A percentile compares a stretch with the other conserved stretches of the same genome.
Conservation (phyloP, 2,329 filamentous ascomycete genomes). For the Xenoacremonium recifei region DNA sequence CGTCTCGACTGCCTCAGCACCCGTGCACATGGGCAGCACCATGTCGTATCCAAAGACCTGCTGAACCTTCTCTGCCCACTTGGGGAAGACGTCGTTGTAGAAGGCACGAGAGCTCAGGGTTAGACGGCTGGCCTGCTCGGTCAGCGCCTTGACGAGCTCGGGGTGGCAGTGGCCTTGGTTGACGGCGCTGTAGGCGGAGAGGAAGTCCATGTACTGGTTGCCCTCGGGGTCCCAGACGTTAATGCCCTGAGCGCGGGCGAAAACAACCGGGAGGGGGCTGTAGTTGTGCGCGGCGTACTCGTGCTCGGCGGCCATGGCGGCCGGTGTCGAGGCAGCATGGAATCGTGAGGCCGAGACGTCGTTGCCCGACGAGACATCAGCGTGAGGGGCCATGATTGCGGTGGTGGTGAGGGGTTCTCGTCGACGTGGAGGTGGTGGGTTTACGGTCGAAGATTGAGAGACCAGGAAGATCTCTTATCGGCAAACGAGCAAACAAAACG, state of each 20-base stretch:
- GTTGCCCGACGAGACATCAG: conserved; percentile 38
- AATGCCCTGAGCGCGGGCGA: conserved; percentile 78
- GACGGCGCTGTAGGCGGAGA: conserved; percentile 96
- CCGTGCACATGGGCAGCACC: conserved; percentile 98
- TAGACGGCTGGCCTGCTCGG: conserved; percentile 83
- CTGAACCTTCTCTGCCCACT: conserved; percentile 91
- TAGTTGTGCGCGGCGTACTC: conserved; percentile 96
- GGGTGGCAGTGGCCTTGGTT: conserved; percentile 99
- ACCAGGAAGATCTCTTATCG: conserved; percentile 2
- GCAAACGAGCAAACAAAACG: neutral
- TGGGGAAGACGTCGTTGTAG: conserved; percentile 97
- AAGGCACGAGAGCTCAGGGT: conserved; percentile 94
- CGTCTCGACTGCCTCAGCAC: conserved; percentile 93
- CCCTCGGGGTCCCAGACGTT: conserved; percentile 97
- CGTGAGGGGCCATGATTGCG: conserved; percentile 58
- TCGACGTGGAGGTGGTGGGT: neutral
- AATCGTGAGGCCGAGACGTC: conserved; percentile 41
- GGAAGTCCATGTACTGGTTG: conserved; percentile 93
- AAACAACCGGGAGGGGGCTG: conserved; percentile 93
- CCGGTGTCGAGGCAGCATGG: conserved; percentile 76
- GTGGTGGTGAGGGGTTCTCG: conserved; percentile 2
- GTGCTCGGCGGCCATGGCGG: conserved; percentile 78
- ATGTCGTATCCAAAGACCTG: conserved; percentile 92
- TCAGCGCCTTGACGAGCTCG: conserved; percentile 85
- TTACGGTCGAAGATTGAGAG: conserved; percentile 3